A percentile compares a stretch with the other conserved stretches of the same genome.
phyloP scores from a whole-genome alignment of 768 basidiomycete genomes.

The Nidularia pulvinata region DNA sequence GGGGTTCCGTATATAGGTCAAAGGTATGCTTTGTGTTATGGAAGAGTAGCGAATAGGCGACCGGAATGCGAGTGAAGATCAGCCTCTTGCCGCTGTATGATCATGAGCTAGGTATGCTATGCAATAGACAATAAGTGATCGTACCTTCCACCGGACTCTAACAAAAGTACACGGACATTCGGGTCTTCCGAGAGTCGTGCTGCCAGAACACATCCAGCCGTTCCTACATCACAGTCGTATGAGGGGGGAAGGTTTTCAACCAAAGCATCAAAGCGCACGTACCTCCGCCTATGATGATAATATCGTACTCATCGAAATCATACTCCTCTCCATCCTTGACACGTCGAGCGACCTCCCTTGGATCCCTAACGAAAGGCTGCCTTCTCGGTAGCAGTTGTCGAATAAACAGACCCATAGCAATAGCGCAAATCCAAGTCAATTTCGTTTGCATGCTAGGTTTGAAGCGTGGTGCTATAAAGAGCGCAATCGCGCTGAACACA shows the following conservation, averaged over 20 bases:
- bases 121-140: background rate
- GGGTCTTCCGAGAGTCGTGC: conserved; percentile 57
- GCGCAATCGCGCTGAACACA: too few relatives aligned
- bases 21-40: conserved; percentile 46
- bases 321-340: background rate
- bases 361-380: background rate
- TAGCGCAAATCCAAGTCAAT: background rate
- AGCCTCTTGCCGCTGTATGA: conserved; percentile 33
- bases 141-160: conserved; percentile 64
- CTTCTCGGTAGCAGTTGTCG: background rate
- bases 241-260: too few relatives aligned
- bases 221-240: conserved; percentile 9
- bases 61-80: conserved; percentile 34
- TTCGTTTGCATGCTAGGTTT: background rate
- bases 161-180: conserved; percentile 44
- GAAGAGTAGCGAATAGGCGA: conserved; percentile 25
- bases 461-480: too few relatives aligned
- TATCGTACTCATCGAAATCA: conserved; percentile 32
- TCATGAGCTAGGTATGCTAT: conserved; percentile 1
- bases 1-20: conserved; percentile 52
- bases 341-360: background rate
- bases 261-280: too few relatives aligned
- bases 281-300: conserved; percentile 57
- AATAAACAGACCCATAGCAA: background rate
- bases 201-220: conserved; percentile 60